Evolutionary conservation across 192 early-diverging fungal species (phyloP).

Genomic region (Backusella sp.): DNA sequence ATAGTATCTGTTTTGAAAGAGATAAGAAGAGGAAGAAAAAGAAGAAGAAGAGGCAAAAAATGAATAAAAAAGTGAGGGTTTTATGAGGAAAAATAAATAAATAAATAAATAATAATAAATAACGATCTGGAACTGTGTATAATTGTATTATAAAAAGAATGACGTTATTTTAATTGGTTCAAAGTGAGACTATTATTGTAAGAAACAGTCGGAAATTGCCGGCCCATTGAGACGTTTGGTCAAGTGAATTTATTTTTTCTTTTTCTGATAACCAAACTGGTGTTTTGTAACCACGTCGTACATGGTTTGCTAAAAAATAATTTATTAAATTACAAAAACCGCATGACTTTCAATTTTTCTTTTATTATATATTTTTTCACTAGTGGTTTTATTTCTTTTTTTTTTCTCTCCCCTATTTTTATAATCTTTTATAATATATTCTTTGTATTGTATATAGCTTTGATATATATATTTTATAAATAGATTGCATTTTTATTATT

Average conservation of each 20-base stretch:
- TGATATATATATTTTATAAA: constrained; percentile 1
- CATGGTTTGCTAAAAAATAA: neutral
- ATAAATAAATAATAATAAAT: neutral
- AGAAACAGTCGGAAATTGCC: neutral
- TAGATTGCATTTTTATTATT: neutral
- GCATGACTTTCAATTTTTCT: neutral
- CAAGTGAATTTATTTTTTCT: neutral
- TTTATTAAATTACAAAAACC: neutral
- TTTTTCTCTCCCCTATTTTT: neutral
- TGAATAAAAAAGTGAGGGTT: neutral
- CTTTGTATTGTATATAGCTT: neutral
- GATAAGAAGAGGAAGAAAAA: neutral
- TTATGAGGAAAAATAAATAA: neutral
- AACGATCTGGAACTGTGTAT: neutral
- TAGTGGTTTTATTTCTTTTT: neutral
- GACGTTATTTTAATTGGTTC: neutral
- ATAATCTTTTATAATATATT: neutral
- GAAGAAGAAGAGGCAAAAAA: neutral
- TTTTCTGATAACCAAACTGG: neutral
- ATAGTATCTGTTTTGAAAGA: neutral
- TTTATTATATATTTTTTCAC: neutral
- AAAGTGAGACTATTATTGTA: neutral
- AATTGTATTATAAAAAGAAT: neutral
- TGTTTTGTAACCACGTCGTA: neutral
- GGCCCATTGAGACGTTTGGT: neutral